phyloP scores from a whole-genome alignment of 768 basidiomycete species.

The Podaxis rugospora region DNA sequence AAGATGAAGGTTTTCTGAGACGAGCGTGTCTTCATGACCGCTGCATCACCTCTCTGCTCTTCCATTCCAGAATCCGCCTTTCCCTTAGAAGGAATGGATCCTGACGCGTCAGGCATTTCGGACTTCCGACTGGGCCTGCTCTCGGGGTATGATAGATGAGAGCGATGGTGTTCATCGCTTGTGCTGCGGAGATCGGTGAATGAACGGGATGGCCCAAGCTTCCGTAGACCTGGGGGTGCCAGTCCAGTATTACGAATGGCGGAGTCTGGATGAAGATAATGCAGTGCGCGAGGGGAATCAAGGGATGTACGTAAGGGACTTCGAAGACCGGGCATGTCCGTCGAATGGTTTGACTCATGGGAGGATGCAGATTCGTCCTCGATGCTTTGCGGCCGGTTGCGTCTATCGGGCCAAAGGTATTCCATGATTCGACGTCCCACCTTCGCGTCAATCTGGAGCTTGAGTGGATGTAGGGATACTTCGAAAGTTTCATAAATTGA shows the following conservation, averaged over 20 bases:
- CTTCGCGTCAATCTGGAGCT: conserved; percentile 80
- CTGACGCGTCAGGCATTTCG: not conserved
- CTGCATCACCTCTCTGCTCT: conserved; percentile 43
- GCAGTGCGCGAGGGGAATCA: conserved; percentile 42
- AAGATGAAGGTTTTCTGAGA: conserved; percentile 80
- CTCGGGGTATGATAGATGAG: conserved; percentile 8
- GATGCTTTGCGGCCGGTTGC: conserved; percentile 25
- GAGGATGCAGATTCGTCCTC: conserved; percentile 19
- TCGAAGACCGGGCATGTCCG: conserved; percentile 15
- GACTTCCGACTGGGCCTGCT: not conserved
- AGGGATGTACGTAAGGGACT: conserved; percentile 40
- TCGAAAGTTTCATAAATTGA: conserved; percentile 82
- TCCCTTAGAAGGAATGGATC: not conserved
- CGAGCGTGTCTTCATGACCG: conserved; percentile 80
- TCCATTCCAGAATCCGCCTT: not conserved
- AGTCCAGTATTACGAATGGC: not conserved
- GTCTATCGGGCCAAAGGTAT: conserved; percentile 79
- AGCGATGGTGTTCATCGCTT: conserved; percentile 30
- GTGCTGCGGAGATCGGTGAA: conserved; percentile 63
- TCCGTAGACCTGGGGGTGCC: conserved; percentile 38
- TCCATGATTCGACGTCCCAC: conserved; percentile 81
- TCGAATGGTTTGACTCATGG: conserved; percentile 9
- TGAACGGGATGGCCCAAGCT: conserved; percentile 58
- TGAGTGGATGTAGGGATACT: conserved; percentile 79
- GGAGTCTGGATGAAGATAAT: conserved; percentile 14